phyloP scores from a whole-genome alignment of 2,329 filamentous ascomycete species.

The Curvularia verruculosa region DNA sequence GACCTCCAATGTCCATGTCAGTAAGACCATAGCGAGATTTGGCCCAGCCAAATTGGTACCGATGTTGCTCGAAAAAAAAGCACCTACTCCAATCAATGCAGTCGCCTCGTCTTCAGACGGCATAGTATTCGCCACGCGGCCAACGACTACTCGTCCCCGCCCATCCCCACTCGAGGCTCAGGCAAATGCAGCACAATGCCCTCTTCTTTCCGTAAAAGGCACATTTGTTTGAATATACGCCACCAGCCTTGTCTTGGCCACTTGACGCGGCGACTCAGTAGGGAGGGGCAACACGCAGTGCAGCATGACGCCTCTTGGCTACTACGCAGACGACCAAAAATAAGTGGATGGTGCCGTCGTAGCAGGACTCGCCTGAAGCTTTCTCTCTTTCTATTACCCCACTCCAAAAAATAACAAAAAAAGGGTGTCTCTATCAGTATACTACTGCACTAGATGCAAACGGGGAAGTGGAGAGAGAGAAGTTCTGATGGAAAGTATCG shows the following conservation, averaged over 20 bases:
- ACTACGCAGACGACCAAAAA: slow-evolving; percentile 40
- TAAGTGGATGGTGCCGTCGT: slow-evolving; percentile 22
- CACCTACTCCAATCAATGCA: slow-evolving; percentile 39
- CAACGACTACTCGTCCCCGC: slow-evolving; percentile 37
- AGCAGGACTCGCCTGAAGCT: background rate
- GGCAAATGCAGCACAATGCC: slow-evolving; percentile 32
- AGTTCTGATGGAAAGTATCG: too few species aligned
- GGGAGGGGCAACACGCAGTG: slow-evolving; percentile 40
- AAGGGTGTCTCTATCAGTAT: too few species aligned
- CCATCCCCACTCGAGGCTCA: slow-evolving; percentile 37
- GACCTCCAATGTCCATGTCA: slow-evolving; percentile 39
- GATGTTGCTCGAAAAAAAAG: slow-evolving; percentile 39
- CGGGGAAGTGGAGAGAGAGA: too few species aligned
- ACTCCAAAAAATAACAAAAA: too few species aligned
- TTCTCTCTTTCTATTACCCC: too few species aligned
- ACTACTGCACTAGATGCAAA: too few species aligned
- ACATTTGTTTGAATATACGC: slow-evolving; percentile 27
- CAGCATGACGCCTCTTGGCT: slow-evolving; percentile 21
- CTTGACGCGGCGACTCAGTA: slow-evolving; percentile 19
- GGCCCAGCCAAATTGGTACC: slow-evolving; percentile 35
- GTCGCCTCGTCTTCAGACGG: slow-evolving; percentile 26
- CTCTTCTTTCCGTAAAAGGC: slow-evolving; percentile 50
- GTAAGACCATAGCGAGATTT: slow-evolving; percentile 30
- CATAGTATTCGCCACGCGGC: slow-evolving; percentile 32
- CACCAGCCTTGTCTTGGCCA: slow-evolving; percentile 28